Evolutionary conservation across 371 early-diverging fungal species (phyloP).

Genomic region (Mucor indicus): DNA sequence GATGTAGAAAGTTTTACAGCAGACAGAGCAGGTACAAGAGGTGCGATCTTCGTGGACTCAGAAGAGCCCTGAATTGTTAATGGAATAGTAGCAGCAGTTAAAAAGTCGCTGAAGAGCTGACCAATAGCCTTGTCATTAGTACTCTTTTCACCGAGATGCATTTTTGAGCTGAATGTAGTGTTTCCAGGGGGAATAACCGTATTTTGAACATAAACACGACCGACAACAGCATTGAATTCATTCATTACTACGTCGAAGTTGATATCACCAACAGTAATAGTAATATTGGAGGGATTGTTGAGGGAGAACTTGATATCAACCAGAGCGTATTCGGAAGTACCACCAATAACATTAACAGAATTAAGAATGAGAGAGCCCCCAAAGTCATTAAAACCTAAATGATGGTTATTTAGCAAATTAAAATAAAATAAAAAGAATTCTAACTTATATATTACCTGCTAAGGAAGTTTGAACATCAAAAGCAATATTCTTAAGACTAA

Average conservation of each 20-base stretch:
- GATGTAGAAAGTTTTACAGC: conserved; percentile 41
- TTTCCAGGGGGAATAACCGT: conserved; percentile 47
- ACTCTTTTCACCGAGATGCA: conserved; percentile 22
- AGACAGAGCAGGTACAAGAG: conserved; percentile 41
- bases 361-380: conserved; percentile 40
- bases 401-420: background rate
- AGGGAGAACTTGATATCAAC: conserved; percentile 39
- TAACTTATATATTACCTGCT: conserved; percentile 32
- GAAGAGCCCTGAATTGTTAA: conserved; percentile 40
- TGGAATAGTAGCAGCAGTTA: conserved; percentile 40
- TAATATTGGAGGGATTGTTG: conserved; percentile 53
- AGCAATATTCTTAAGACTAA: conserved; percentile 44
- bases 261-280: conserved; percentile 51
- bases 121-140: conserved; percentile 18
- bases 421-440: conserved; percentile 3
- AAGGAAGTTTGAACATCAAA: conserved; percentile 51
- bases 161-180: conserved; percentile 37
- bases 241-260: conserved; percentile 39
- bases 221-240: conserved; percentile 35
- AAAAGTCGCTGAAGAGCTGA: conserved; percentile 31
- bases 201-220: conserved; percentile 31
- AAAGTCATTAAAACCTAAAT: conserved; percentile 37
- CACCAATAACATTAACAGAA: conserved; percentile 38
- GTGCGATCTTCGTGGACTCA: conserved; percentile 38
- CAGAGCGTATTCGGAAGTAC: conserved; percentile 30